A percentile compares a stretch with the other conserved stretches of the same genome.
These are phyloP conservation scores for Saposhnikovia divaricata DNA, from an alignment of 129 eudicot species.

Conservation along the genomic window DNA sequence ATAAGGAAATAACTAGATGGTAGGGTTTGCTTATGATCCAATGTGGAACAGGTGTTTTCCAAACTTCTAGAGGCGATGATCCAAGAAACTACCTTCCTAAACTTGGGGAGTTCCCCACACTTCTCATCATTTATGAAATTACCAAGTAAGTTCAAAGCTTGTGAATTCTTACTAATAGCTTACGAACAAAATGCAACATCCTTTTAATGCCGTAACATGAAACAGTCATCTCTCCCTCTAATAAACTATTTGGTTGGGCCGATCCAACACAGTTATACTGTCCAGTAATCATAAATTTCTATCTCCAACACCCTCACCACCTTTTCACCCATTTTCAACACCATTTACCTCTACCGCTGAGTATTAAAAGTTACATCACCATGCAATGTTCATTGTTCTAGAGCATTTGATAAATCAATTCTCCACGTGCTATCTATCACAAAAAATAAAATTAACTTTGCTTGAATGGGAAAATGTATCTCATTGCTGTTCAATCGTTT, in stretches of 20 bases:
- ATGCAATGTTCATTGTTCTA: not conserved
- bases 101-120: too few species aligned
- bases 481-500: not conserved
- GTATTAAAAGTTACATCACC: not conserved
- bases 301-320: not conserved
- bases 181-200: not conserved
- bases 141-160: not conserved
- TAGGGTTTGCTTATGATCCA: not conserved
- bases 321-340: too few species aligned
- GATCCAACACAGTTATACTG: not conserved
- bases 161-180: not conserved
- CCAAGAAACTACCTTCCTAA: not conserved
- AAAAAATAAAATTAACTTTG: not conserved
- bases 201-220: not conserved
- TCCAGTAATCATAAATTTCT: not conserved
- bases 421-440: not conserved
- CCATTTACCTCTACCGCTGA: not conserved
- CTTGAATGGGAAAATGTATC: not conserved
- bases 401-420: not conserved
- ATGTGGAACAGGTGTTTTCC: not conserved
- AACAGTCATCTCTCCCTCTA: not conserved
- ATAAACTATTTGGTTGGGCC: not conserved
- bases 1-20: not conserved
- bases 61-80: not conserved
- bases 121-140: too few species aligned